Base-by-base conservation (phyloP, 2,329 filamentous ascomycete genomes). In the Aulographum hederae region DNA sequence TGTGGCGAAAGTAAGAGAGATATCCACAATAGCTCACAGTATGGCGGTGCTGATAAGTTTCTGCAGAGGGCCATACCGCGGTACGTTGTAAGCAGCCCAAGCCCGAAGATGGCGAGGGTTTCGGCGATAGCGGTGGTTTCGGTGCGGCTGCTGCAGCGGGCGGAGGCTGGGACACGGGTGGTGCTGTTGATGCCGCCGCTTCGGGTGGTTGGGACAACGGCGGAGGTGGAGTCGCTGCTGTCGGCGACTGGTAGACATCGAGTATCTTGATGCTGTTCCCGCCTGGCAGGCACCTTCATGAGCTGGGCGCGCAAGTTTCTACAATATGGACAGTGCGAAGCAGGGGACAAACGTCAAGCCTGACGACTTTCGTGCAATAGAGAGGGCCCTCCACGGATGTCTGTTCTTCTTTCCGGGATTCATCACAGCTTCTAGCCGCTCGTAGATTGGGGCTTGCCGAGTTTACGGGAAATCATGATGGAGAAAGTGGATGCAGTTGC, bases 1-100 rank as follows among this genome's bases (percentile, higher is more conserved):
- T 65, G 62, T 38, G 50, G 50, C 10, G 48, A 59, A 35, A 37
- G 28, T n/a, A n/a, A 28, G 32, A 15, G n/a, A n/a, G n/a, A n/a
- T n/a, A n/a, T n/a, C n/a, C n/a, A n/a, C n/a, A n/a, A n/a, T n/a
- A n/a, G 6, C 13, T 6, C 11, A 18, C 15, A 8, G 17, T 10
- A 8, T 10, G 16, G 21, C 25, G 6, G 30, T 19, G 23, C 12
- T 18, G 12, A 18, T 5, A 20, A 15, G 8, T 3, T 21, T 10
- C 21, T 12, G 6, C 23, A 32, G 18, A 48, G 36, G 49, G 49
- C 5, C 48, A 52, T 25, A 47, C 44, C 2, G 39, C 46, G 38
- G 27, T 19, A 8, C 48, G 46, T 34, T 54, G 52, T 44, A 49
- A 47, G 39, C 38, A 44, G 12, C 38, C 39, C 10, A 44, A 46